Base-by-base conservation (phyloP, 2,329 filamentous ascomycete species). In the Rhexocercosporidium sp. region DNA sequence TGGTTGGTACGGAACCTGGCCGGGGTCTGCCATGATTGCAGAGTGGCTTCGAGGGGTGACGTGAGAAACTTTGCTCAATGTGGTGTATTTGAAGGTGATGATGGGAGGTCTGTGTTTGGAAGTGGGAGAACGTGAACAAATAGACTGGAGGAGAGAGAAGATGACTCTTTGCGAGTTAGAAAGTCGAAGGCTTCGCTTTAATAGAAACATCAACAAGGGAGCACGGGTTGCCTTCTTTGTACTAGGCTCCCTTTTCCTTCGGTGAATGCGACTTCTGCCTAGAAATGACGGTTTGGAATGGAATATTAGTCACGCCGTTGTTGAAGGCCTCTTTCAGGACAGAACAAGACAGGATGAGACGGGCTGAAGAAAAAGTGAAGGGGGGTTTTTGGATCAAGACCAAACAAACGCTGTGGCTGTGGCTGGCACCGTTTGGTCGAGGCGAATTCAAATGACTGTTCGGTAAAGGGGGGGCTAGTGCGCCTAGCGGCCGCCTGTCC, bases 1-100 rank as follows among this genome's bases (percentile, higher is more conserved):
- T 3, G 85, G 78, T 69, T 83, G 80, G 77, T 89, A 91, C 1
- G 92, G 92, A 27, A 85, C 82, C 66, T 81, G 80, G 65, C 82
- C 76, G 41, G 78, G 47, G 25, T 82, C 79, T 70, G 84, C 85
- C 87, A 90, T 90, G 72, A 61, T 80, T 69, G 74, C 74, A 62
- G 67, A 72, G 64, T 34, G 44, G 63, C 66, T 39, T 25, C 27
- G 61, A 51, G 18, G 25, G 16, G 47, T 62, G 57, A 25, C 44
- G 51, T 34, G 44, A 51, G 57, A 66, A 39, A 37, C 14, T 14
- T 34, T 59, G 25, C 37, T 20, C 37, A 51, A 51, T 22, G 12
- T 34, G 22, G 27, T 60, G 34, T 57, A 39, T 65, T 29, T 34
- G 29, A 66, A 65, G 41, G 49, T 16, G 27, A 54, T 37, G 46